Base-by-base conservation (phyloP, 164 flowering plant genomes). In the Piper betle region DNA sequence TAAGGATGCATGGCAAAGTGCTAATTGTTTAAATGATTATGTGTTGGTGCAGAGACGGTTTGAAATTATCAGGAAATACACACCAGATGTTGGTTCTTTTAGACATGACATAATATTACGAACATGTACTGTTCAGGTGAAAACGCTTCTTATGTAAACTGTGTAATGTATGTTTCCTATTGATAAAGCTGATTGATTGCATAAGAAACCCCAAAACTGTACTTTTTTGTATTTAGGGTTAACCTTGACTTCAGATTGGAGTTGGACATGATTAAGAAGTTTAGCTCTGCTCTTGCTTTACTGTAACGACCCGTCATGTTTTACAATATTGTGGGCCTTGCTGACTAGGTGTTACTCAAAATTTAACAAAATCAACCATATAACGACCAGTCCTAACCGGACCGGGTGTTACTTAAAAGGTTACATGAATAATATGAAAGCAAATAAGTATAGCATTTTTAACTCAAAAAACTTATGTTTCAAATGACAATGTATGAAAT, bases 31-130 rank as follows among this genome's bases (percentile, higher is more conserved):
- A 66, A 68, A 70, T 73, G 72, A 38, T 50, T 46, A 56, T 52
- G 57, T 39, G 70, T 73, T 78, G 79, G 64, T 66, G 67, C 93
- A 94, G 99, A 97, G 96, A 76, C 83, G 97, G 70, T 94, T 91
- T 66, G 87, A 84, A 37, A 91, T 94, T 55, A 91, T 91, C 96
- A 82, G 81, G 78, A 88, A 85, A 65, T 91, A 91, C 81, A 91
- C 88, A 96, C 97, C 97, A 37, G 85, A 84, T 77, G 99, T 94
- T 72, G 99, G 97, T 18, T 67, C 96, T 40, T 83, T 91, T 64
- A 96, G 97, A 58, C 96, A 87, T 63, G 99, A 94, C 73, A 94
- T 88, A 96, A 91, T 94, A 97, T 91, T 88, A 71, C 81, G 99
- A 68, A 94, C 99, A 41, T 91, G 99, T 72, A 91, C 99, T 53